Evolutionary conservation across 768 basidiomycete species (phyloP), one percentile per base, ranked within the genome.

Genomic region (Naganishia kalamii): DNA sequence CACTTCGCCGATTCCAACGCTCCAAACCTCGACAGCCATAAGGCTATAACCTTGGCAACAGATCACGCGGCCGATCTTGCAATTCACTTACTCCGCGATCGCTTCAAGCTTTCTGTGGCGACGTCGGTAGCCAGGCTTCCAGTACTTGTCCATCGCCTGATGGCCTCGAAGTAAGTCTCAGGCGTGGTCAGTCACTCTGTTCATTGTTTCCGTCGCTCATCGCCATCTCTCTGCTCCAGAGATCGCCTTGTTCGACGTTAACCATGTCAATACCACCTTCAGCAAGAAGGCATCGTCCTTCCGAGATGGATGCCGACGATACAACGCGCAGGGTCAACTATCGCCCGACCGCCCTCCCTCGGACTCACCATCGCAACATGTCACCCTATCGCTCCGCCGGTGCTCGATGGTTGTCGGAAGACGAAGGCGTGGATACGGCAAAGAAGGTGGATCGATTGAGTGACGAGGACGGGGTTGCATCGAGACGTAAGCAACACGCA

Each of bases 361-460:
- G 46, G 23, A 30, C 48, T 17, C 66, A 67, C 40, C 43, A 33
- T 33, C 52, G 64, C 23, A 59, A 65, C 57, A 60, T 44, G 32
- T 52, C 51, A n/a, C 54, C 62, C 4, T 46, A 44, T 23, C 50
- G 35, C 25, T 49, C 44, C 12, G 66, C 61, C 5, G 50, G 59
- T 5, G 23, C 60, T n/a, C 65, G 74, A 21, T 77, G 76, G 76
- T 64, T 77, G 33, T 74, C 72, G 13, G 76, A 75, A 44, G 76
- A 75, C 47, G 76, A 77, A 51, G 76, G 76, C 0, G 47, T 27
- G 4, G 46, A 65, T 21, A 65, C 64, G 21, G 46, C 54, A 43
- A 65, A 51, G 46, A 59, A 46, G 15, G 32, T 33, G 35, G 40
- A 37, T 40, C 23, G 54, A 35, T 57, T 32, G 37, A 57, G 54